These are phyloP conservation scores for Microbotryum saponariae DNA, from an alignment of 1,284 basidiomycete genomes.

Conservation along the genomic window DNA sequence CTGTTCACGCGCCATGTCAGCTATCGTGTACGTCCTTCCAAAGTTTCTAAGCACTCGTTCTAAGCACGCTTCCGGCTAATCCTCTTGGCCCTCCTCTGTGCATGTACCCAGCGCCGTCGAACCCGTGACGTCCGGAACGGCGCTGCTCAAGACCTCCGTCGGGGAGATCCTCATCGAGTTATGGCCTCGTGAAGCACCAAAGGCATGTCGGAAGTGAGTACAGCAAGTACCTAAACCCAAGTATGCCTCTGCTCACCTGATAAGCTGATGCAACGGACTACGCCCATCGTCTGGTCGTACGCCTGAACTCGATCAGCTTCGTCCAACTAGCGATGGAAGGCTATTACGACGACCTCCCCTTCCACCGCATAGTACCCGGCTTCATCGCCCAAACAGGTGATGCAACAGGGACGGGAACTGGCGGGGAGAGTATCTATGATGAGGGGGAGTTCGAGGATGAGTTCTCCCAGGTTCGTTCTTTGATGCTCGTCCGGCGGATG, in stretches of 20 bases:
- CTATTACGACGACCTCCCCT: constrained; percentile 91
- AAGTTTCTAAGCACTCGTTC: neutral
- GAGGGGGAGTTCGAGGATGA: constrained; percentile 35
- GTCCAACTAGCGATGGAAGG: constrained; percentile 46
- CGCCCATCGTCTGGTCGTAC: neutral
- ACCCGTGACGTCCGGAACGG: constrained; percentile 39
- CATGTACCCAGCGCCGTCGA: constrained; percentile 24
- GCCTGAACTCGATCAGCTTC: constrained; percentile 11
- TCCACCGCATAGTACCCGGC: constrained; percentile 78
- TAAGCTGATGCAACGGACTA: neutral
- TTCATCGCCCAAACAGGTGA: constrained; percentile 97
- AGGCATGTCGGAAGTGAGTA: constrained; percentile 90
- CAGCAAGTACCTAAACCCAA: constrained; percentile 46
- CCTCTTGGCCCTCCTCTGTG: neutral
- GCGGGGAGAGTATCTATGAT: constrained; percentile 53
- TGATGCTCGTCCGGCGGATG: too few species aligned
- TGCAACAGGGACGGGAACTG: constrained; percentile 77
- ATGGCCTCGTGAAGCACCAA: constrained; percentile 91
- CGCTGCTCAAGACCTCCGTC: constrained; percentile 79
- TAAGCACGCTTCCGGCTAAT: neutral
- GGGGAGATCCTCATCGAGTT: constrained; percentile 84
- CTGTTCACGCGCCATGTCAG: too few species aligned
- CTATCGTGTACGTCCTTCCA: too few species aligned
- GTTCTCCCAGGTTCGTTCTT: constrained; percentile 20
- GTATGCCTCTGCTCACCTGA: constrained; percentile 10